These are phyloP conservation scores for Asterionellopsis glacialis DNA, from an alignment of 108 stramenopile species.

Conservation along the genomic window DNA sequence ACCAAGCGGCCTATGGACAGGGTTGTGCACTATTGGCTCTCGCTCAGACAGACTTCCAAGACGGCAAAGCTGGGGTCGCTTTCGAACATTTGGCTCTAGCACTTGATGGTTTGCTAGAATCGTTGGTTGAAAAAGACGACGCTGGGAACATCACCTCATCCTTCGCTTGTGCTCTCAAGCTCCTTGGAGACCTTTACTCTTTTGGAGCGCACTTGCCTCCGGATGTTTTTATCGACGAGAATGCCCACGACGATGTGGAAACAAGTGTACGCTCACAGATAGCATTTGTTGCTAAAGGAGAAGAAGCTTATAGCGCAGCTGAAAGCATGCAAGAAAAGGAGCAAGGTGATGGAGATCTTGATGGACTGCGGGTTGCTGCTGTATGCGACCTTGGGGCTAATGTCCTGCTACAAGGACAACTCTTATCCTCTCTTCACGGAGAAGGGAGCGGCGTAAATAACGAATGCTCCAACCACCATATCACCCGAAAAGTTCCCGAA, in stretches of 20 bases:
- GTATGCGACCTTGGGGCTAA: conserved; percentile 51
- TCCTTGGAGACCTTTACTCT: conserved; percentile 72
- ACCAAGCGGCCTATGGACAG: conserved; percentile 45
- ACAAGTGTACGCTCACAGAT: conserved; percentile 21
- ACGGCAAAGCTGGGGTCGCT: conserved; percentile 63
- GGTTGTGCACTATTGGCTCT: conserved; percentile 40
- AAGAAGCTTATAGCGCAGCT: conserved; percentile 36
- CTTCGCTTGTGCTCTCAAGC: conserved; percentile 39
- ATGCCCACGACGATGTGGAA: conserved; percentile 10
- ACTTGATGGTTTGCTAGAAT: conserved; percentile 17
- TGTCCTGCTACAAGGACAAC: conserved; percentile 54
- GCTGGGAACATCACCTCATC: conserved; percentile 2
- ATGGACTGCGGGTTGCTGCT: conserved; percentile 25
- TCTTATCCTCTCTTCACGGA: conserved; percentile 17
- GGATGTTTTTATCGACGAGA: conserved; percentile 38
- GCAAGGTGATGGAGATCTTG: conserved; percentile 8
- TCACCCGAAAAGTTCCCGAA: neutral
- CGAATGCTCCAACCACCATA: neutral
- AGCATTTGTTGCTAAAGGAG: conserved; percentile 40
- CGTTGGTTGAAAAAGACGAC: conserved; percentile 1
- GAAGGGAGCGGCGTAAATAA: conserved; percentile 14
- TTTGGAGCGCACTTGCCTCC: conserved; percentile 52
- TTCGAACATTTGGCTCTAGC: conserved; percentile 30
- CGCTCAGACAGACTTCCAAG: conserved; percentile 43
- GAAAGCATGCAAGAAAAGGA: conserved; percentile 11